These are phyloP conservation scores for Kondoa subrosea DNA, from an alignment of 768 basidiomycete species.

Conservation along the genomic window DNA sequence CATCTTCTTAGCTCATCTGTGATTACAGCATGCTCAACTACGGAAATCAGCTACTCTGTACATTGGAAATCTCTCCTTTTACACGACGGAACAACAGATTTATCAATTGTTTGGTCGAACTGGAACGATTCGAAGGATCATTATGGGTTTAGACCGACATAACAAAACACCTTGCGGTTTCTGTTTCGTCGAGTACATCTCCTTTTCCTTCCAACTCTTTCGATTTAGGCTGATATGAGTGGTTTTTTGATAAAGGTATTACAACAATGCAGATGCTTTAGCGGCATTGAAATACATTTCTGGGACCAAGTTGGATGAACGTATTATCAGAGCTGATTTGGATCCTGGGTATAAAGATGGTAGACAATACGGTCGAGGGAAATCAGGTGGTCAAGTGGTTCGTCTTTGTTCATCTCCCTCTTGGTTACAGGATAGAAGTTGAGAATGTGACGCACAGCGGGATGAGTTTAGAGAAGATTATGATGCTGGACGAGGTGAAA, in stretches of 20 bases:
- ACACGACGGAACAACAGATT: slow-evolving; percentile 67
- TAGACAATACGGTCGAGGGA: slow-evolving; percentile 89
- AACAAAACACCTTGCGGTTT: slow-evolving; percentile 88
- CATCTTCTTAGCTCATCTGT: slow-evolving; percentile 2
- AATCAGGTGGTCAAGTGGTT: slow-evolving; percentile 92
- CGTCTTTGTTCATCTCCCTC: too few species aligned
- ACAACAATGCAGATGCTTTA: slow-evolving; percentile 81
- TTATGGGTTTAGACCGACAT: slow-evolving; percentile 63
- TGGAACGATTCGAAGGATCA: slow-evolving; percentile 58
- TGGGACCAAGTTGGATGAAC: slow-evolving; percentile 96
- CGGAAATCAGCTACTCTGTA: slow-evolving; percentile 56
- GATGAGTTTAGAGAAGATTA: slow-evolving; percentile 96
- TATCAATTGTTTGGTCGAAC: slow-evolving; percentile 83
- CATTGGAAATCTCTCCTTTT: slow-evolving; percentile 42
- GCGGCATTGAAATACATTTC: slow-evolving; percentile 84
- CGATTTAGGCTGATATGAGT: slow-evolving; percentile 14
- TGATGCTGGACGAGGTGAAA: slow-evolving; percentile 86
- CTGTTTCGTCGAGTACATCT: slow-evolving; percentile 60
- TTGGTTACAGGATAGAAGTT: too few species aligned
- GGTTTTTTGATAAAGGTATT: slow-evolving; percentile 39
- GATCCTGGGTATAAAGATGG: slow-evolving; percentile 94
- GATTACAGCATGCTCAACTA: neutral
- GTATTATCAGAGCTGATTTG: slow-evolving; percentile 92
- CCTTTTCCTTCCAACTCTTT: neutral
- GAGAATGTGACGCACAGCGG: too few species aligned